Evolutionary conservation across 2,329 filamentous ascomycete genomes (phyloP).

Genomic region (Epichloe typhina): DNA sequence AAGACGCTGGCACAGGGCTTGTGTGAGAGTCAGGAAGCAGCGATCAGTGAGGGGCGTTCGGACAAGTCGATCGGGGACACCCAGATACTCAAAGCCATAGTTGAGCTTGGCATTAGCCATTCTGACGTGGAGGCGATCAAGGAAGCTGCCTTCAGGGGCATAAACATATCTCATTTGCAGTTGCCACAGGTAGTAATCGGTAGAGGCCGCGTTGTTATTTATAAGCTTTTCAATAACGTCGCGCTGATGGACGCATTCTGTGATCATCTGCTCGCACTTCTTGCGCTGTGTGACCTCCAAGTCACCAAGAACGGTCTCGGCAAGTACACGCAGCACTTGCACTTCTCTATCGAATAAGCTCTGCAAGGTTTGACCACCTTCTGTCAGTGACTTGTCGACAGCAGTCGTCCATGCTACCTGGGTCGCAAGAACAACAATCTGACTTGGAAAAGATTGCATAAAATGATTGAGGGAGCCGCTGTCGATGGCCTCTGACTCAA

Average conservation of each 20-base stretch:
- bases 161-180: conserved; percentile 97
- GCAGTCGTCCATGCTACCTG: conserved; percentile 88
- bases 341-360: conserved; percentile 71
- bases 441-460: conserved; percentile 73
- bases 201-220: conserved; percentile 56
- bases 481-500: conserved; percentile 59
- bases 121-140: conserved; percentile 74
- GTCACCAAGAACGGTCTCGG: conserved; percentile 79
- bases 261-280: conserved; percentile 98
- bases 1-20: conserved; percentile 86
- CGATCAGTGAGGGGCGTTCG: conserved; percentile 93
- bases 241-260: conserved; percentile 95
- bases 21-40: conserved; percentile 94
- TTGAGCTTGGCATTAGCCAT: conserved; percentile 94
- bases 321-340: conserved; percentile 71
- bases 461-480: conserved; percentile 61
- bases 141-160: conserved; percentile 62
- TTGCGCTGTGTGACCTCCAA: conserved; percentile 77
- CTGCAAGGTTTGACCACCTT: conserved; percentile 56
- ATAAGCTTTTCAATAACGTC: conserved; percentile 84
- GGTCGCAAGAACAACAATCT: conserved; percentile 88
- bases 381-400: conserved; percentile 63
- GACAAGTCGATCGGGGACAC: conserved; percentile 90
- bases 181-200: conserved; percentile 82
- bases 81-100: conserved; percentile 97